These are phyloP conservation scores for Vanrija sp. DNA, from an alignment of 1,284 basidiomycete species.

Conservation along the genomic window DNA sequence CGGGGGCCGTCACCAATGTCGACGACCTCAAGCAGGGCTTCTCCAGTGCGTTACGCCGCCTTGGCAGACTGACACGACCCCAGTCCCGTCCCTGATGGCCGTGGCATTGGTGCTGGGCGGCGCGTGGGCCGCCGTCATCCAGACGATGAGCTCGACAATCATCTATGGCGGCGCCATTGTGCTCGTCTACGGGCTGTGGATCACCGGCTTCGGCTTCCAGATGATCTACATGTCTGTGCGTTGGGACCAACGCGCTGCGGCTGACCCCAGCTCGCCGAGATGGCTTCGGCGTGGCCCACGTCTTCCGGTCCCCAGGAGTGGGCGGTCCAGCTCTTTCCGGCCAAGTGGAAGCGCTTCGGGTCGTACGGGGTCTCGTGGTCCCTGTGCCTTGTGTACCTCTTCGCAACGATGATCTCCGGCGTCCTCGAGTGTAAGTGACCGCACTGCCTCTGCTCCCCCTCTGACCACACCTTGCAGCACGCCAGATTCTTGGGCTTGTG, in stretches of 20 bases:
- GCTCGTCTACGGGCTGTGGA: conserved; percentile 4
- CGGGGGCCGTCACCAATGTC: conserved; percentile 4
- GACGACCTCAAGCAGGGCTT: conserved; percentile 4
- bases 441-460: no score
- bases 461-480: background rate
- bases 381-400: conserved; percentile 2
- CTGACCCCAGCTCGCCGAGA: conserved; percentile 6
- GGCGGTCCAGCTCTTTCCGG: conserved; percentile 8
- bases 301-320: conserved; percentile 6
- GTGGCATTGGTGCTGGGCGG: conserved; percentile 5
- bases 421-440: background rate
- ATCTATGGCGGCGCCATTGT: conserved; percentile 1
- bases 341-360: background rate
- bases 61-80: no score
- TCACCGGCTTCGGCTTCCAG: background rate
- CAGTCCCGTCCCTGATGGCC: conserved; percentile 3
- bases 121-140: conserved; percentile 3
- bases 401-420: conserved; percentile 2
- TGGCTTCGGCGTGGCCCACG: conserved; percentile 2
- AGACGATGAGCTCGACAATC: background rate
- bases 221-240: conserved; percentile 1
- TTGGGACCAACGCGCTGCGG: background rate
- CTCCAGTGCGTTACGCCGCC: background rate
- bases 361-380: conserved; percentile 6
- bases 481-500: background rate